Conservation (phyloP, 2,329 filamentous ascomycete species). For the Diplodia scrobiculata region DNA sequence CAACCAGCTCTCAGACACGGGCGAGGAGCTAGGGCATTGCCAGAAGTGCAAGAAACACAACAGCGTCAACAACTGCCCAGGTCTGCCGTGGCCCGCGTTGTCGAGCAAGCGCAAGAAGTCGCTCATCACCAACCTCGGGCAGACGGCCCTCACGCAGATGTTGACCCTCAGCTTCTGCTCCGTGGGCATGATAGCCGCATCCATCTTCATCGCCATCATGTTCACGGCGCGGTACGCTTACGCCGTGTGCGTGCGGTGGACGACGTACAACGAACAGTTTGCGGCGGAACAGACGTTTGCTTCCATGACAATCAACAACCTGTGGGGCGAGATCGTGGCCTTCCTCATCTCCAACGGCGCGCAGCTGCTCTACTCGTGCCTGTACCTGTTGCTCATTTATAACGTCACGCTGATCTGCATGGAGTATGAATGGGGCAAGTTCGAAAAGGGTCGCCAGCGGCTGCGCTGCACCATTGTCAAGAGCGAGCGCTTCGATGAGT, state of each 20-base stretch:
- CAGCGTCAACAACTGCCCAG: slow-evolving; percentile 33
- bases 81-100: slow-evolving; percentile 37
- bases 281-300: slow-evolving; percentile 23
- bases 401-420: slow-evolving; percentile 38
- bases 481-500: slow-evolving; percentile 36
- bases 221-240: slow-evolving; percentile 27
- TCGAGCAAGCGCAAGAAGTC: slow-evolving; percentile 40
- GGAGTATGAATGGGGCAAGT: slow-evolving; percentile 39
- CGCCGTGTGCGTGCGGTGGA: slow-evolving; percentile 20
- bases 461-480: slow-evolving; percentile 39
- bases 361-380: slow-evolving; percentile 39
- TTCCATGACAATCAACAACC: slow-evolving; percentile 32
- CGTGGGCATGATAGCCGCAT: slow-evolving; percentile 34
- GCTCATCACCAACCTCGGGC: slow-evolving; percentile 38
- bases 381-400: slow-evolving; percentile 41
- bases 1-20: slow-evolving; percentile 29
- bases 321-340: slow-evolving; percentile 35
- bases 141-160: slow-evolving; percentile 40
- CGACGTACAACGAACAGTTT: slow-evolving; percentile 18
- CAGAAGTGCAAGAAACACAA: slow-evolving; percentile 40
- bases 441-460: slow-evolving; percentile 35
- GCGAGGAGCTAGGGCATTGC: slow-evolving; percentile 41
- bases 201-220: slow-evolving; percentile 34
- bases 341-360: slow-evolving; percentile 39
- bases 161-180: slow-evolving; percentile 26